Evolutionary conservation across 306 rosid genomes (phyloP).

Genomic region (Phaseolus lunatus): DNA sequence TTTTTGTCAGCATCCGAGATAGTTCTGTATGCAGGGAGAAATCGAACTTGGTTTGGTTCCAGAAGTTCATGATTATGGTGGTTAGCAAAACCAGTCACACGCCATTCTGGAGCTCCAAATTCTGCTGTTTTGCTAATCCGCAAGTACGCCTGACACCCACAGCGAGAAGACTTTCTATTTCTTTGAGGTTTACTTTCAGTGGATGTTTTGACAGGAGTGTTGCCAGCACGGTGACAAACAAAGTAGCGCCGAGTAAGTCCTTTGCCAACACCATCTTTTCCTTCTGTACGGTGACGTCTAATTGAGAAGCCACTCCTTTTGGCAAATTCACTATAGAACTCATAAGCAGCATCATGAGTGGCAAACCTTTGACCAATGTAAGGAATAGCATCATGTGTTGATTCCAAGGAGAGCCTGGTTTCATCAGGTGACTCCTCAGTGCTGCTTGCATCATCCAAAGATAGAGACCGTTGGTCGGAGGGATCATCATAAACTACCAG

Average conservation of each 20-base stretch:
- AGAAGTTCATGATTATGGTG: conserved; percentile 92
- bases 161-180: conserved; percentile 90
- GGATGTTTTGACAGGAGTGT: conserved; percentile 78
- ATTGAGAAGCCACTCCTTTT: conserved; percentile 89
- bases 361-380: conserved; percentile 88
- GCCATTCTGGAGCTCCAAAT: conserved; percentile 89
- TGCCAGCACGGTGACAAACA: conserved; percentile 97
- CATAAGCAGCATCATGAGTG: conserved; percentile 93
- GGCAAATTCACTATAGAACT: conserved; percentile 86
- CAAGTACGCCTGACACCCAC: conserved; percentile 96
- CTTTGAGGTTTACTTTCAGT: conserved; percentile 87
- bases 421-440: conserved; percentile 83
- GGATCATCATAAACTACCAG: conserved; percentile 84
- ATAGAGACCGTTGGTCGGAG: conserved; percentile 81
- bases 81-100: conserved; percentile 91
- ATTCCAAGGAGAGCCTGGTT: conserved; percentile 75
- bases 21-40: conserved; percentile 96
- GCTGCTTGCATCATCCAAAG: conserved; percentile 86
- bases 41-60: conserved; percentile 97
- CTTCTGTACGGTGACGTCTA: conserved; percentile 93
- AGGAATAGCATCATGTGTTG: conserved; percentile 68
- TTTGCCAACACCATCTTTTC: conserved; percentile 94
- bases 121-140: conserved; percentile 90
- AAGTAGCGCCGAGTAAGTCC: conserved; percentile 96
- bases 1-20: conserved; percentile 86